Conservation (phyloP, 2,329 filamentous ascomycete species). For the Conoideocrella luteorostrata region DNA sequence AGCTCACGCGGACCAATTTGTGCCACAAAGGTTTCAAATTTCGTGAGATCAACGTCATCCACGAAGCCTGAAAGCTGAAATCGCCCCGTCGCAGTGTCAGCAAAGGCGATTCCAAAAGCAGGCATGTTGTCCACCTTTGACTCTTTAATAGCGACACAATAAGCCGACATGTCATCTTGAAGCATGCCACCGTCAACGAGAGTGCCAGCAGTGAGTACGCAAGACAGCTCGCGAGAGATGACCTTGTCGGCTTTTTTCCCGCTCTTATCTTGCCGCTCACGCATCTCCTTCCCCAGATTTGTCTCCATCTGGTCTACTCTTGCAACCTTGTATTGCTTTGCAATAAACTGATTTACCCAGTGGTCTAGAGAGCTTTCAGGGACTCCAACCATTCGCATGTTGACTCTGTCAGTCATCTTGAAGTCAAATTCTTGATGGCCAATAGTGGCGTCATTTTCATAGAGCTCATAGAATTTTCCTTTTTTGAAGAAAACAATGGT, state of each 20-base stretch:
- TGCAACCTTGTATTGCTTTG: slow-evolving; percentile 95
- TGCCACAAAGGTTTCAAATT: slow-evolving; percentile 93
- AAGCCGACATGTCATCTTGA: slow-evolving; percentile 95
- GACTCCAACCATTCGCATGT: slow-evolving; percentile 99
- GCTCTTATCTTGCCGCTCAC: slow-evolving; percentile 67
- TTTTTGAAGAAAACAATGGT: slow-evolving; percentile 99
- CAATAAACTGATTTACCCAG: slow-evolving; percentile 98
- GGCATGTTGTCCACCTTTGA: slow-evolving; percentile 66
- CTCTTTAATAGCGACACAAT: slow-evolving; percentile 92
- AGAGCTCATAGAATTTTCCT: slow-evolving; percentile 97
- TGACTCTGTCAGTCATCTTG: slow-evolving; percentile 95
- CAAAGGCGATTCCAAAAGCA: slow-evolving; percentile 85
- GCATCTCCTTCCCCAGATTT: slow-evolving; percentile 94
- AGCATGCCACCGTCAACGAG: slow-evolving; percentile 95
- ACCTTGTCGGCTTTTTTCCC: slow-evolving; percentile 82
- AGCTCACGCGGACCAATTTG: slow-evolving; percentile 86
- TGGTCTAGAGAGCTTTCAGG: slow-evolving; percentile 92
- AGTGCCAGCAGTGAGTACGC: slow-evolving; percentile 85
- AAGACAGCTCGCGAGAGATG: slow-evolving; percentile 83
- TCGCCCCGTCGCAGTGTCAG: slow-evolving; percentile 91
- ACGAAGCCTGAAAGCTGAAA: slow-evolving; percentile 90
- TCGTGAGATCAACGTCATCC: slow-evolving; percentile 89
- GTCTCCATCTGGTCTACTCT: slow-evolving; percentile 96
- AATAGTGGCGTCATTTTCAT: slow-evolving; percentile 94
- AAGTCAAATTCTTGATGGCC: slow-evolving; percentile 96